Base-by-base conservation (phyloP, 306 rosid species). In the Cercis canadensis region DNA sequence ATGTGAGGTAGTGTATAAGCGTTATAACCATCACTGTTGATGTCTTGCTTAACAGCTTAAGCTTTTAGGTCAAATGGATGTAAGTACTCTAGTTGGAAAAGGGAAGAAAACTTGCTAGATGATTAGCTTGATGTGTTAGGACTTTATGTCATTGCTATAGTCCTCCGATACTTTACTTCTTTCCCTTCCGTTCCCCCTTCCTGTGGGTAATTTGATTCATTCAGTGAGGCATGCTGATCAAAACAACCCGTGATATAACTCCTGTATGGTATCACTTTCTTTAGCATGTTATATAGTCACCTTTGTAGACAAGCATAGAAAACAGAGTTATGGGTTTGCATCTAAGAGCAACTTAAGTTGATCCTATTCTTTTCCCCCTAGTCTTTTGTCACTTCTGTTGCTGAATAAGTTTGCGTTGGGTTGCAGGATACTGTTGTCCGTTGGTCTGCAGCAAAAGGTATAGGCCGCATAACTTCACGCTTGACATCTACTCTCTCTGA, bases 391-490 rank as follows among this genome's bases (percentile, higher is more conserved):
- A 13, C 50, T 74, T 32, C 8, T 5, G 21, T 58, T 19, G 55
- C 34, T 15, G 13, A 18, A 63, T 43, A 76, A 66, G 62, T 46
- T 78, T 76, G 36, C 40, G 31, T 71, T 67, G 69, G 69, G 61
- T 76, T 80, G 78, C 80, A 94, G 99, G 95, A 91, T 71, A 91
- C 99, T 67, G 91, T 89, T 81, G 97, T 94, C 57, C 96, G 99
- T 54, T 94, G 99, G 97, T 94, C 97, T 75, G 95, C 99, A 69
- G 97, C 97, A 44, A 94, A 94, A 86, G 99, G 97, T 57, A 76
- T 91, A 66, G 99, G 97, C 16, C 95, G 97, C 44, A 84, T 87
- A 75, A 87, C 92, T 76, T 87, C 92, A 15, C 89, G 86, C 36
- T 87, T 94, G 76, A 86, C 96, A 33, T 87, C 95, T 67, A 80